These are phyloP conservation scores for Orbilia javanica DNA, from an alignment of 2,329 filamentous ascomycete genomes.

Conservation along the genomic window DNA sequence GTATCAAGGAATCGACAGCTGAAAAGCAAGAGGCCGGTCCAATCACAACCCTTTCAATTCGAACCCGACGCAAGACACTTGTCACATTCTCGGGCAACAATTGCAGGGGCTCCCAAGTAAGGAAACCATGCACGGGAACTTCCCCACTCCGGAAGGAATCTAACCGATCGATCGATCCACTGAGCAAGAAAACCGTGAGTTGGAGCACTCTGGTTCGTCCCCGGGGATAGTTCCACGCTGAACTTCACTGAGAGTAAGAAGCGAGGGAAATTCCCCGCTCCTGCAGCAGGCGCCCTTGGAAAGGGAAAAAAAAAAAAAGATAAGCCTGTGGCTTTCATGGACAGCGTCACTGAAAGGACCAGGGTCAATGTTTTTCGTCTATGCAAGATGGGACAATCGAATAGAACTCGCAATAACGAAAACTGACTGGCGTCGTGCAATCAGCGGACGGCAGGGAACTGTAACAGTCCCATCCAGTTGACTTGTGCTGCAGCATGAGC, in stretches of 20 bases:
- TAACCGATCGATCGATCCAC: slow-evolving; percentile 52
- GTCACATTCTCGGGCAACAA: slow-evolving; percentile 45
- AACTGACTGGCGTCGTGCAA: slow-evolving; percentile 13
- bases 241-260: neutral
- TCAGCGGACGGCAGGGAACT: slow-evolving; percentile 18
- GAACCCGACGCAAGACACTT: slow-evolving; percentile 46
- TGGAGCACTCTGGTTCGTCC: slow-evolving; percentile 11
- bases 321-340: slow-evolving; percentile 14
- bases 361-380: slow-evolving; percentile 29
- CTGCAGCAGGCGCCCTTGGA: slow-evolving; percentile 21
- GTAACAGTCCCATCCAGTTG: slow-evolving; percentile 15
- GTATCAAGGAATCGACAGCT: slow-evolving; percentile 23
- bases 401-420: slow-evolving; percentile 43
- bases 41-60: slow-evolving; percentile 38
- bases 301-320: neutral
- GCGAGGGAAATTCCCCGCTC: slow-evolving; percentile 41
- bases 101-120: slow-evolving; percentile 22
- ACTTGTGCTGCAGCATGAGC: slow-evolving; percentile 4
- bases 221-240: neutral
- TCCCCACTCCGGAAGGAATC: slow-evolving; percentile 52
- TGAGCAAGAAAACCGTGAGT: slow-evolving; percentile 4
- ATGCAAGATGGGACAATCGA: slow-evolving; percentile 37
- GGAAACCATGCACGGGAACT: slow-evolving; percentile 40
- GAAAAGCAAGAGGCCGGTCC: slow-evolving; percentile 51
- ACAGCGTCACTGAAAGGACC: neutral